Percentiles rank a stretch among this genome's conserved stretches.
phyloP scores from a whole-genome alignment of 2,329 filamentous ascomycete genomes.

The Harringtonia aguacate region DNA sequence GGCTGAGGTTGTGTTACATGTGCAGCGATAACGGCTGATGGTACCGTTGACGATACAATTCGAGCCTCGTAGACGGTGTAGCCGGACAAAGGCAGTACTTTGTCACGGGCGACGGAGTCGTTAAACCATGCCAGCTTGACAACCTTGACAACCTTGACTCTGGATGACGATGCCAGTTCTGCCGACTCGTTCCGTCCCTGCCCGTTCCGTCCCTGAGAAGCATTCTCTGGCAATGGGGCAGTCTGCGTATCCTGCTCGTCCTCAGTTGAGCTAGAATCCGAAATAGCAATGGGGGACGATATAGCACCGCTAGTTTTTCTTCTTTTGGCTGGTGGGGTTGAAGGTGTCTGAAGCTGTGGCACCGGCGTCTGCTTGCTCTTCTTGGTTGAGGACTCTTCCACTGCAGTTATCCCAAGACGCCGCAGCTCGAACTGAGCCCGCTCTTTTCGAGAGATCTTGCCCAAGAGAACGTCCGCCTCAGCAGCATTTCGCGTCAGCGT shows the following conservation, averaged over 20 bases:
- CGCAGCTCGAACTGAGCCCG: constrained; percentile 72
- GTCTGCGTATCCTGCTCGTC: constrained; percentile 6
- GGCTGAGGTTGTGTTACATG: not conserved
- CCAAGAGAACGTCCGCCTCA: constrained; percentile 66
- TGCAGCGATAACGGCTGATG: not conserved
- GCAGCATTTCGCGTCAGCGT: constrained; percentile 59
- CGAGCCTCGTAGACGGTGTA: constrained; percentile 46
- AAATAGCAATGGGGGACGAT: constrained; percentile 4
- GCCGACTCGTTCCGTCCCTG: no score
- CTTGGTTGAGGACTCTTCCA: constrained; percentile 25
- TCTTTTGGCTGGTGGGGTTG: constrained; percentile 10
- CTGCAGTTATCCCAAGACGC: constrained; percentile 48
- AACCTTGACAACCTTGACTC: constrained; percentile 28
- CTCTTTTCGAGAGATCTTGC: constrained; percentile 57
- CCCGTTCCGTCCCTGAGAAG: no score
- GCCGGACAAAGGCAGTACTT: constrained; percentile 33
- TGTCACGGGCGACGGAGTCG: constrained; percentile 35
- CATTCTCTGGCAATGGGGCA: no score
- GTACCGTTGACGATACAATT: constrained; percentile 13
- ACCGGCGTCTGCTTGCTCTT: not conserved
- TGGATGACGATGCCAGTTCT: no score
- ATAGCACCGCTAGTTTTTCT: not conserved
- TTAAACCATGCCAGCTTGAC: constrained; percentile 49
- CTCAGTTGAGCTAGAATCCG: constrained; percentile 15
- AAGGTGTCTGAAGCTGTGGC: not conserved